Evolutionary conservation across 2,329 filamentous ascomycete species (phyloP).

Genomic region (Penicillium sp.): DNA sequence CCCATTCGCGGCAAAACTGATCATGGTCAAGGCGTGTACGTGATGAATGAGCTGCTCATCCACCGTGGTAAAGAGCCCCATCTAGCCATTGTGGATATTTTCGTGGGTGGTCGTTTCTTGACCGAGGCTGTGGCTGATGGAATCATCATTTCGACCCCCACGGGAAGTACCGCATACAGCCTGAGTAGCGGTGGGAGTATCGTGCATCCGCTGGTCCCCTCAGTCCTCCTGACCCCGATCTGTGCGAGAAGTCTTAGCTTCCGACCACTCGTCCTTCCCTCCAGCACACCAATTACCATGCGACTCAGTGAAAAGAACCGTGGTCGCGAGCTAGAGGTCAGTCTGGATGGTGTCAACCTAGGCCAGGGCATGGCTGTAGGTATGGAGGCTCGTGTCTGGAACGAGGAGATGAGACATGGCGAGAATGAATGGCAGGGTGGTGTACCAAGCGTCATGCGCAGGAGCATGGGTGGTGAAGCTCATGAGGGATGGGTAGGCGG

Average conservation of each 20-base stretch:
- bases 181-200: conserved; percentile 92
- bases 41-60: conserved; percentile 93
- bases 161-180: conserved; percentile 92
- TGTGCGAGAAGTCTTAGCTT: conserved; percentile 91
- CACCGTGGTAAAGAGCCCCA: conserved; percentile 90
- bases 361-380: conserved; percentile 69
- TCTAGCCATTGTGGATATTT: conserved; percentile 88
- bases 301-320: conserved; percentile 79
- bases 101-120: conserved; percentile 82
- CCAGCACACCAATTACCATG: conserved; percentile 80
- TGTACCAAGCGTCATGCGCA: conserved; percentile 86
- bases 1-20: conserved; percentile 28
- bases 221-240: conserved; percentile 88
- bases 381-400: conserved; percentile 84
- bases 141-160: conserved; percentile 91
- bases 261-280: conserved; percentile 83
- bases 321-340: conserved; percentile 74
- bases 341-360: conserved; percentile 71
- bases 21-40: conserved; percentile 57
- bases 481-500: conserved; percentile 98
- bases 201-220: conserved; percentile 87
- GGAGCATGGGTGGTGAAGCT: conserved; percentile 51
- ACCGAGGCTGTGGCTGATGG: conserved; percentile 95
- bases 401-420: conserved; percentile 68
- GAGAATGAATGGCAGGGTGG: conserved; percentile 68